These are phyloP conservation scores for Xylaria sp. DNA, from an alignment of 2,329 filamentous ascomycete species.

Conservation along the genomic window DNA sequence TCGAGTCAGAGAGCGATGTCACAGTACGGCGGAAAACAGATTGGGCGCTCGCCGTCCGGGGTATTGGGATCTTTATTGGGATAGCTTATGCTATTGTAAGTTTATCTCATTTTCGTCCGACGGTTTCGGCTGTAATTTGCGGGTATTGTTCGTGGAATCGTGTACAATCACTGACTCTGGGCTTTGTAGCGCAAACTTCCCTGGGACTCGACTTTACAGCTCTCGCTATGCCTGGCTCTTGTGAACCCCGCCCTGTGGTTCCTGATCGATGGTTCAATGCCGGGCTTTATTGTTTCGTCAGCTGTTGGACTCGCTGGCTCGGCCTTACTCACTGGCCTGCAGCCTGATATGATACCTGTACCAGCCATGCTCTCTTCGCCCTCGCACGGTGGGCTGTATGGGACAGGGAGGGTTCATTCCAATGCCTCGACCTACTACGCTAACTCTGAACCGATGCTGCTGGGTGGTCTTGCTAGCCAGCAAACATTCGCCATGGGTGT, in stretches of 20 bases:
- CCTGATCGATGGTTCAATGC: conserved; percentile 87
- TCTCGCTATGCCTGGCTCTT: conserved; percentile 87
- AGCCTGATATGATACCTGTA: conserved; percentile 80
- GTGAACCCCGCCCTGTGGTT: conserved; percentile 97
- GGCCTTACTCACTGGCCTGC: conserved; percentile 76
- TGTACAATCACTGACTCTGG: conserved; percentile 31
- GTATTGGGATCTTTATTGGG: conserved; percentile 70
- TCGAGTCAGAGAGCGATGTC: conserved; percentile 45
- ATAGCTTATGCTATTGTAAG: conserved; percentile 74
- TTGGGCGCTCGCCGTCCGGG: conserved; percentile 75
- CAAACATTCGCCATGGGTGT: conserved; percentile 78
- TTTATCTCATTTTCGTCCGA: not conserved
- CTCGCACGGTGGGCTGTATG: conserved; percentile 26
- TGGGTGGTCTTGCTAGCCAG: conserved; percentile 67
- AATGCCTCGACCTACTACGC: conserved; percentile 27
- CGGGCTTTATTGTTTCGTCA: conserved; percentile 83
- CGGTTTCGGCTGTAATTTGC: not conserved
- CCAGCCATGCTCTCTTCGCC: conserved; percentile 59
- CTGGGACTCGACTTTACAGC: conserved; percentile 95
- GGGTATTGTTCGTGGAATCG: not conserved
- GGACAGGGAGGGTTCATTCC: conserved; percentile 15
- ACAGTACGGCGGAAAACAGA: conserved; percentile 53
- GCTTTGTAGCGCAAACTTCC: conserved; percentile 78
- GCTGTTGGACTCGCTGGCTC: conserved; percentile 80
- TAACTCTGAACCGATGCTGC: conserved; percentile 46